Evolutionary conservation across 2,329 filamentous ascomycete species (phyloP).

Genomic region (Aureobasidium subglaciale): DNA sequence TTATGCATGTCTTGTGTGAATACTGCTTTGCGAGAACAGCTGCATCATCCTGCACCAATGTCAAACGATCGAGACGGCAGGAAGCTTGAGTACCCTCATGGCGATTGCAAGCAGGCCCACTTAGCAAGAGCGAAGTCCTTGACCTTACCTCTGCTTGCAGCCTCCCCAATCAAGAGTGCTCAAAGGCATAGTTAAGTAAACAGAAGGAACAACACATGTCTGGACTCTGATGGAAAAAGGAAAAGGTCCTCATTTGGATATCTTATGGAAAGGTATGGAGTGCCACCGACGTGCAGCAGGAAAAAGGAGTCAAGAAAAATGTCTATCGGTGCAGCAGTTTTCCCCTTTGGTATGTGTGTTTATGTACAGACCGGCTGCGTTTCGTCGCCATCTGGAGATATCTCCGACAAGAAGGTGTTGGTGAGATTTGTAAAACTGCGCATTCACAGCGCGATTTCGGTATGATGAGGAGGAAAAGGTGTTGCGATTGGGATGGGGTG

Average conservation of each 20-base stretch:
- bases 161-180: no score
- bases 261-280: not conserved
- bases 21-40: no score
- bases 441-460: not conserved
- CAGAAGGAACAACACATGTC: no score
- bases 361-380: conserved; percentile 16
- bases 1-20: no score
- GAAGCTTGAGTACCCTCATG: no score
- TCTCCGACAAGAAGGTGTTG: not conserved
- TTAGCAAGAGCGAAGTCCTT: no score
- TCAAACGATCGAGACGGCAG: no score
- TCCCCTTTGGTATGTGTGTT: not conserved
- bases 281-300: not conserved
- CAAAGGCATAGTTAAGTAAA: no score
- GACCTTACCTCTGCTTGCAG: no score
- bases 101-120: no score
- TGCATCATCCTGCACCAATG: no score
- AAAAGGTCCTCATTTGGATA: conserved; percentile 7
- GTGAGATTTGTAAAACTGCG: not conserved
- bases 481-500: conserved; percentile 15
- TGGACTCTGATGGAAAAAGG: no score
- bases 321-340: conserved; percentile 3
- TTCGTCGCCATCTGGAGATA: not conserved
- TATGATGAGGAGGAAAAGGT: not conserved
- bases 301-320: not conserved